These are phyloP conservation scores for Albifimbria verrucaria DNA, from an alignment of 2,329 filamentous ascomycete species.

Conservation along the genomic window DNA sequence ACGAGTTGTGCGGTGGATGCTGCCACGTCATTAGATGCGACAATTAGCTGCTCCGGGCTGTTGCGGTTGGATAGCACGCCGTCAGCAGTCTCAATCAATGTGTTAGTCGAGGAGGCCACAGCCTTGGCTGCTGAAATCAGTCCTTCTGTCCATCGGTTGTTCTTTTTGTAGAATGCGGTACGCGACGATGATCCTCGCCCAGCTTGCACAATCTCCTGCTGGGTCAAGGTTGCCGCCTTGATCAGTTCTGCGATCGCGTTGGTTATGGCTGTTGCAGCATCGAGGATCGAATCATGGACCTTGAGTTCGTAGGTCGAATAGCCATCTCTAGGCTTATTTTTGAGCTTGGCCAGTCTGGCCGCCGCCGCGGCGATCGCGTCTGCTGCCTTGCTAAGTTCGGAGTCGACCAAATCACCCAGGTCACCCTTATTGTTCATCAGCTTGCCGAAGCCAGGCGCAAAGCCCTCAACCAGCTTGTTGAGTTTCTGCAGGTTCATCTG, in stretches of 20 bases:
- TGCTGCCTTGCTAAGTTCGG: constrained; percentile 87
- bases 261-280: constrained; percentile 89
- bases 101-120: constrained; percentile 89
- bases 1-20: constrained; percentile 96
- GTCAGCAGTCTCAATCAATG: constrained; percentile 95
- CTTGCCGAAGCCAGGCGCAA: constrained; percentile 83
- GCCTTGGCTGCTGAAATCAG: constrained; percentile 97
- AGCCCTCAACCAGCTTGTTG: constrained; percentile 88
- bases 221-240: constrained; percentile 87
- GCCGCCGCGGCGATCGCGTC: constrained; percentile 93
- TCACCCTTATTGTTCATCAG: constrained; percentile 78
- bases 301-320: constrained; percentile 96
- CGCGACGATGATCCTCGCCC: constrained; percentile 82
- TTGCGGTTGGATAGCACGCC: constrained; percentile 90
- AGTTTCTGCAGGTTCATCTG: constrained; percentile 90
- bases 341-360: constrained; percentile 83
- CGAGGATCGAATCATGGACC: constrained; percentile 92
- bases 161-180: constrained; percentile 99
- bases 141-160: constrained; percentile 98
- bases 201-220: constrained; percentile 94
- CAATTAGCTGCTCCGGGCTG: constrained; percentile 94
- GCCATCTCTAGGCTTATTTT: constrained; percentile 92
- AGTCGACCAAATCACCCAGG: constrained; percentile 87
- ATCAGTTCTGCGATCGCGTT: constrained; percentile 92
- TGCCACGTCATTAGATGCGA: constrained; percentile 94